phyloP scores from a whole-genome alignment of 495 filamentous ascomycete genomes.

The Amphirosellinia nigrospora region DNA sequence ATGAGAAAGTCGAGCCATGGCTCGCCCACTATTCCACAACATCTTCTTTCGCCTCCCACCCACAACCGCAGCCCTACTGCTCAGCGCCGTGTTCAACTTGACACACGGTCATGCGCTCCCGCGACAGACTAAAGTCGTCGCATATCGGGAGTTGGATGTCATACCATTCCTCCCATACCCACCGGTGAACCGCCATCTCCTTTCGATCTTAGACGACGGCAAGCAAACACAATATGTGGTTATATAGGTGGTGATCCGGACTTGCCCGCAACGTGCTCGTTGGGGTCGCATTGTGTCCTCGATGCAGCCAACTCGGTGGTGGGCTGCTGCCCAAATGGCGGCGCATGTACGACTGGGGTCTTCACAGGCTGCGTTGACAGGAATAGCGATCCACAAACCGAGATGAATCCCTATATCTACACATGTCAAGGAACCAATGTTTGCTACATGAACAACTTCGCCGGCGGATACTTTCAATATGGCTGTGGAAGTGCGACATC shows the following conservation, averaged over 20 bases:
- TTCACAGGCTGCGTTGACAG: conserved; percentile 57
- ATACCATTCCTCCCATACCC: conserved; percentile 47
- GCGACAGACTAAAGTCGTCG: conserved; percentile 47
- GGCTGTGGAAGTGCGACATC: conserved; percentile 55
- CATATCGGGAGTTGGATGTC: conserved; percentile 48
- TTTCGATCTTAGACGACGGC: conserved; percentile 45
- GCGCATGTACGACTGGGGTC: conserved; percentile 51
- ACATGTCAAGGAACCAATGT: conserved; percentile 49
- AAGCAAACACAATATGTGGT: conserved; percentile 55
- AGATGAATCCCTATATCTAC: conserved; percentile 56
- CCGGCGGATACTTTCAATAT: conserved; percentile 56
- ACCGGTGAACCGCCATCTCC: conserved; percentile 46
- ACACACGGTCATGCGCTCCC: conserved; percentile 45
- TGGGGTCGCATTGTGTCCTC: conserved; percentile 57
- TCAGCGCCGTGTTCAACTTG: conserved; percentile 43
- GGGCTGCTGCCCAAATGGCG: conserved; percentile 58
- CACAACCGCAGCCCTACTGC: conserved; percentile 48
- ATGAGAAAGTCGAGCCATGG: conserved; percentile 34
- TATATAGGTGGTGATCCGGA: conserved; percentile 50
- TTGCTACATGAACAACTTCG: conserved; percentile 54
- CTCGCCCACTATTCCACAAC: conserved; percentile 36
- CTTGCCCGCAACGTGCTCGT: conserved; percentile 54
- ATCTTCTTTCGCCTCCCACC: conserved; percentile 50
- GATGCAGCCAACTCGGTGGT: conserved; percentile 50
- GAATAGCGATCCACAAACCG: conserved; percentile 53